Conservation (phyloP, 441 rosid genomes). For the Flueggea neowawraea region DNA sequence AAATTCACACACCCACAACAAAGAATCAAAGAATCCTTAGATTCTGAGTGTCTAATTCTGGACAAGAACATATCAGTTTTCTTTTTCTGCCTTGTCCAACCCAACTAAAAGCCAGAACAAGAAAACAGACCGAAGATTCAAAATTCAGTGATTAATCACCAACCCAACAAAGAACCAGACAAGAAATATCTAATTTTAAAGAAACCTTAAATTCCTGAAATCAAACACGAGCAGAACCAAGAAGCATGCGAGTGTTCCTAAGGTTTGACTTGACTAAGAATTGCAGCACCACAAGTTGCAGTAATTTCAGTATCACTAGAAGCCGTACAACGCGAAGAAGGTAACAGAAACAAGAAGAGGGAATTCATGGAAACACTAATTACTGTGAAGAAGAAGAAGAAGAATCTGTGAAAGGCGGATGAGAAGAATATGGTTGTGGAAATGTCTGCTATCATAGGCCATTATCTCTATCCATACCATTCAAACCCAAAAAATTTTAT, state of each 20-base stretch:
- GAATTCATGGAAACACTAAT: slow-evolving; percentile 36
- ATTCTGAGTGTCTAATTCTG: slow-evolving; percentile 37
- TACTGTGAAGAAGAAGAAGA: slow-evolving; percentile 10
- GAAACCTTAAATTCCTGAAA: slow-evolving; percentile 21
- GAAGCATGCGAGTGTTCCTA: neutral
- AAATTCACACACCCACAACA: slow-evolving; percentile 23
- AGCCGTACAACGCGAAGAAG: slow-evolving; percentile 12
- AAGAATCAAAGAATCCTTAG: slow-evolving; percentile 44
- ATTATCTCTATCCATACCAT: slow-evolving; percentile 50
- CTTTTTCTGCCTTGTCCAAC: slow-evolving; percentile 12
- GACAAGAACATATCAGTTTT: slow-evolving; percentile 18
- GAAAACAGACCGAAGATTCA: slow-evolving; percentile 37
- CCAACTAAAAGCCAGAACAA: slow-evolving; percentile 29
- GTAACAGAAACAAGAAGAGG: slow-evolving; percentile 19
- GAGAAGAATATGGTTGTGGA: slow-evolving; percentile 48
- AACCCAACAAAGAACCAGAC: slow-evolving; percentile 29
- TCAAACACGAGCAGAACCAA: slow-evolving; percentile 12
- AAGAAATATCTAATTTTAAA: slow-evolving; percentile 13
- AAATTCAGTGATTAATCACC: slow-evolving; percentile 28
- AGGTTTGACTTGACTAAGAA: no score
- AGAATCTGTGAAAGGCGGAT: slow-evolving; percentile 39
- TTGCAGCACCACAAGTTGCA: slow-evolving; percentile 1
- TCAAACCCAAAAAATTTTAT: slow-evolving; percentile 14
- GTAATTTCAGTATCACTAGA: neutral
- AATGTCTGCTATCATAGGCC: slow-evolving; percentile 56